Evolutionary conservation across 202 grass and related monocot species (phyloP), one percentile per base, ranked within the genome.

Genomic region (Zoysia matrella): DNA sequence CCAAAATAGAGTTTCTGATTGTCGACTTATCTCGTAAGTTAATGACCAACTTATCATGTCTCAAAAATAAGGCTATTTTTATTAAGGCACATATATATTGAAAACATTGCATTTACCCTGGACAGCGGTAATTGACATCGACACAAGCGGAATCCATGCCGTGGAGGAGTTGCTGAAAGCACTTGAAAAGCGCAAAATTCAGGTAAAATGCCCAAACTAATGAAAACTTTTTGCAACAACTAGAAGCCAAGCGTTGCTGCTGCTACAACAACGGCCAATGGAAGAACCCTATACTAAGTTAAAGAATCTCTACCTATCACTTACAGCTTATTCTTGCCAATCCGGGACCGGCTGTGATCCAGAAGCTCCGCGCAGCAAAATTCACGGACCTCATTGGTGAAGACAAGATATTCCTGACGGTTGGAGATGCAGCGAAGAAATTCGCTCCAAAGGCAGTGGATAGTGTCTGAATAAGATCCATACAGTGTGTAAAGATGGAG

Each of bases 21-120:
- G 47, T 95, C 39, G 95, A 98, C 5, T 62, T 98, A 77, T 98
- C 95, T 51, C 90, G 90, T 98, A 93, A 91, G 89, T 41, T 82
- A 44, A 45, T 41, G 51, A 6, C 0, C 11, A 0, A 22, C 50
- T 65, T 39, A 84, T 3, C 45, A 11, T 44, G 18, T 56, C 36
- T 49, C 0, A 5, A 73, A 36, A 73, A 11, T 42, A 11, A 53
- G 48, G 4, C 2, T 60, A 3, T 22, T 50, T 5, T 40, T 81
- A 1, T 5, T 39, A 30, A 55, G 5, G 53, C 55, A 2, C 43
- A 55, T 3, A 47, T 43, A 73, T 7, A 73, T 30, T 82, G 11
- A 22, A 4, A 78, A 67, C 14, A 74, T 18, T 78, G 61, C 41
- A 56, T 30, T 61, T 2, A 69, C 5, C 51, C 49, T 76, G 72